Conservation (phyloP, 176 grass and related monocot species). For the Cenchrus purpureus region DNA sequence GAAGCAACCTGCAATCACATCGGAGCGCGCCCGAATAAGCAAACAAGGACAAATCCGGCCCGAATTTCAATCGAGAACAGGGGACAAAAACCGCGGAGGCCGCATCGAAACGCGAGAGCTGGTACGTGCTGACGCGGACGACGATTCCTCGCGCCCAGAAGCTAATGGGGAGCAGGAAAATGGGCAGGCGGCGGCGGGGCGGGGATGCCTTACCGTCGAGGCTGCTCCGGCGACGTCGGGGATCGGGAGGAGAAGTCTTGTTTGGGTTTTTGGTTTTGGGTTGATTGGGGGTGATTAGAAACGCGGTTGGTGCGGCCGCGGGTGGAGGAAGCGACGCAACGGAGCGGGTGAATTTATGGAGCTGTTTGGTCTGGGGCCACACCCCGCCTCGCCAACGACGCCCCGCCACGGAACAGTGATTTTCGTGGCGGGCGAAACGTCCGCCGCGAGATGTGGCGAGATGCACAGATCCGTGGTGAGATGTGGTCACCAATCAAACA, state of each 20-base stretch:
- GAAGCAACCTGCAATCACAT: constrained; percentile 34
- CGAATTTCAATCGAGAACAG: not conserved
- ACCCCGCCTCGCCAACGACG: no score
- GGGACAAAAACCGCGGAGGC: not conserved
- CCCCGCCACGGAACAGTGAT: no score
- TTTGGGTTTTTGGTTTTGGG: constrained; percentile 33
- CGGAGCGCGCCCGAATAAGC: constrained; percentile 6
- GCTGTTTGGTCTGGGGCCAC: no score
- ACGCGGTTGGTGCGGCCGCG: constrained; percentile 47
- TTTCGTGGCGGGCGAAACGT: no score
- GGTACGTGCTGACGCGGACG: not conserved
- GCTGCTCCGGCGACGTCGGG: constrained; percentile 25
- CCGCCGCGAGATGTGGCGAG: no score
- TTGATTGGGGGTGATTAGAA: constrained; percentile 28
- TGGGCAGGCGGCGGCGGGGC: not conserved
- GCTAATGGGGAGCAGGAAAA: not conserved
- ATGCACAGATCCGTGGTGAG: no score
- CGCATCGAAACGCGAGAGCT: constrained; percentile 37
- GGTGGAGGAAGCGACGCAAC: not conserved
- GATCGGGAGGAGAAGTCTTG: not conserved
- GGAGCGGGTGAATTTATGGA: constrained; percentile 32
- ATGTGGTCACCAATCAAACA: no score
- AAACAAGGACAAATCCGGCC: not conserved
- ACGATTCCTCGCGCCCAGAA: not conserved
- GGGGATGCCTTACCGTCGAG: constrained; percentile 46